phyloP scores from a whole-genome alignment of 2,329 filamentous ascomycete genomes.

The Endothia cerciana region DNA sequence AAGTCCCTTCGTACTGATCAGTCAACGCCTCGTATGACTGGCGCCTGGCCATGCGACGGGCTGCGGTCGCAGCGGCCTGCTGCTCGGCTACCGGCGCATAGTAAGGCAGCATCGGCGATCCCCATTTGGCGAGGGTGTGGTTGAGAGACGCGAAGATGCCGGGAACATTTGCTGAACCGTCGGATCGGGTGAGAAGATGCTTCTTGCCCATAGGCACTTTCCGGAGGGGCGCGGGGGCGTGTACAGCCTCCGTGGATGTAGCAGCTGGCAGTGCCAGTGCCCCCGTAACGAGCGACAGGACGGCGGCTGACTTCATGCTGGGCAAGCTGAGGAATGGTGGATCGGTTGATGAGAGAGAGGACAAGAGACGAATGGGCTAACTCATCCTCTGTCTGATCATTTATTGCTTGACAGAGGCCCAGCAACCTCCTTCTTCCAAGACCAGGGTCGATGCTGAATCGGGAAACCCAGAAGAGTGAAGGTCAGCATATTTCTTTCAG shows the following conservation, averaged over 20 bases:
- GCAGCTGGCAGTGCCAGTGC: conserved; percentile 21
- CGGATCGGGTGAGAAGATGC: conserved; percentile 12
- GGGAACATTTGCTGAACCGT: conserved; percentile 13
- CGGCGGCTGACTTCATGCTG: conserved; percentile 16
- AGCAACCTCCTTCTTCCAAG: neutral
- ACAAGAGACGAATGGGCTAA: too few species aligned
- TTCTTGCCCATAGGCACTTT: conserved; percentile 20
- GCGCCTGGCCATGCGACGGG: conserved; percentile 14
- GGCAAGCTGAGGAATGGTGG: neutral
- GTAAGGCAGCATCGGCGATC: conserved; percentile 12
- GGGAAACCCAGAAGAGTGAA: neutral
- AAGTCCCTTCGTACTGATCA: conserved; percentile 18
- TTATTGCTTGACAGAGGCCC: neutral
- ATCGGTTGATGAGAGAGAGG: neutral
- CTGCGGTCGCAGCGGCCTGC: conserved; percentile 11
- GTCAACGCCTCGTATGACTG: conserved; percentile 13
- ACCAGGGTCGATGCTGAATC: neutral
- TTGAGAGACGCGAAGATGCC: conserved; percentile 17
- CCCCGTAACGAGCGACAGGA: conserved; percentile 15
- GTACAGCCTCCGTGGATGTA: neutral
- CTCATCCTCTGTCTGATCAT: neutral
- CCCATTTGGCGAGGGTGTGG: conserved; percentile 15
- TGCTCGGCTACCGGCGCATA: conserved; percentile 19
- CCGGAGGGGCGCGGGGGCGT: neutral
- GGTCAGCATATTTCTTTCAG: neutral